Evolutionary conservation across 202 grass and related monocot species (phyloP), one percentile per base, ranked within the genome.

Genomic region (Zoysia matrella): DNA sequence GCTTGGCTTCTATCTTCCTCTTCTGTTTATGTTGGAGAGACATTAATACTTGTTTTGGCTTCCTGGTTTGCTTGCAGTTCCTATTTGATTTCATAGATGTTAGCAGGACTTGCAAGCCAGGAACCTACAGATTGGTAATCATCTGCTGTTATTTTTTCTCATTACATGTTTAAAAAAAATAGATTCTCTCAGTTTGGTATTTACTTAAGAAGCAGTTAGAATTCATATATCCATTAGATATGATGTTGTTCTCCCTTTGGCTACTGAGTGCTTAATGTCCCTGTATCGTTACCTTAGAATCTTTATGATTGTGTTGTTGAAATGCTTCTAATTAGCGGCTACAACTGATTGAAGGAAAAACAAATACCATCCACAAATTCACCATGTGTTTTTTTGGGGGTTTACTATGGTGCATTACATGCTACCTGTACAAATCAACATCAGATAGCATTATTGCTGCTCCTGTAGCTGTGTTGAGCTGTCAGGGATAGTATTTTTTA

Each of bases 11-110:
- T 74, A 73, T 18, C 13, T 48, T 13, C 22, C 22, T 30, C 22
- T 30, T 39, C 7, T 74, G 3, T 46, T 44, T 67, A 47, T 79
- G 45, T 7, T 47, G 69, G 4, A 3, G 44, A 48, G 52, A 11
- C 67, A 73, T 58, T 89, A 67, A 77, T 69, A 64, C 9, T 18
- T 86, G 48, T 71, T 78, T 41, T 86, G 60, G 66, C 44, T 64
- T 73, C 41, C 75, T 41, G 60, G 22, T 84, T 83, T 86, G 6
- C 70, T 75, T 80, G 87, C 92, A 99, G 96, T 86, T 82, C 64
- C 87, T 99, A 88, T 95, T 95, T 86, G 78, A 99, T 92, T 99
- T 94, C 65, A 87, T 99, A 53, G 96, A 99, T 47, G 44, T 94
- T 67, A 89, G 91, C 57, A 90, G 78, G 81, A 90, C 83, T 61